Evolutionary conservation across 495 filamentous ascomycete species (phyloP).

Genomic region (Hypoxylon crocopeplum): DNA sequence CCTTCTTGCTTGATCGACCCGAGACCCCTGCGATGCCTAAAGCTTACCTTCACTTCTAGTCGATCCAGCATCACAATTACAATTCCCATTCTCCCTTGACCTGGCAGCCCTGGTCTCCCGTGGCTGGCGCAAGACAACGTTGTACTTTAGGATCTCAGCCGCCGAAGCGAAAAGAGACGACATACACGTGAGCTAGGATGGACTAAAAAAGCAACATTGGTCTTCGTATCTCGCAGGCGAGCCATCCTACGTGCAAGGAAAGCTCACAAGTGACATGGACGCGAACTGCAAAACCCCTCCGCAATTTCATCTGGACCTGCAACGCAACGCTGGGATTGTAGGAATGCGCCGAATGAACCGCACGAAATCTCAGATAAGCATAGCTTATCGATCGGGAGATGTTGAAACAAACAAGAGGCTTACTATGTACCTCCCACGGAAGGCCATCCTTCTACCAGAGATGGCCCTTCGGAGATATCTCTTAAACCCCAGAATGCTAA

Average conservation of each 20-base stretch:
- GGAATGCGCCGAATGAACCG: constrained; percentile 8
- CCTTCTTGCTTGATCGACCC: constrained; percentile 25
- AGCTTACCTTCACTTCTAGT: constrained; percentile 8
- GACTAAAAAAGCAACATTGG: constrained; percentile 14
- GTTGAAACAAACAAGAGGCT: constrained; percentile 20
- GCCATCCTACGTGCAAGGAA: constrained; percentile 7
- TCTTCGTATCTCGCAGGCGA: constrained; percentile 9
- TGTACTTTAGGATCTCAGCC: constrained; percentile 12
- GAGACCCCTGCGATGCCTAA: constrained; percentile 18
- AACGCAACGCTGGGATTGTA: constrained; percentile 28
- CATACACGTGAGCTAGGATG: constrained; percentile 1
- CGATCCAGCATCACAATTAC: constrained; percentile 11
- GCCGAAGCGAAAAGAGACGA: constrained; percentile 4
- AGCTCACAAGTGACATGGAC: constrained; percentile 21
- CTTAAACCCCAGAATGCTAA: constrained; percentile 7
- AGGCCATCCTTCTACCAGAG: constrained; percentile 23
- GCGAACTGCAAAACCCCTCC: constrained; percentile 29
- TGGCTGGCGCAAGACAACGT: constrained; percentile 6
- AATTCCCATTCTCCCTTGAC: neutral
- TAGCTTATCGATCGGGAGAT: constrained; percentile 22
- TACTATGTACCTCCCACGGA: constrained; percentile 24
- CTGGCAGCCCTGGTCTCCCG: neutral
- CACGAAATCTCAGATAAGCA: constrained; percentile 4
- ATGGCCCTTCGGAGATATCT: constrained; percentile 15
- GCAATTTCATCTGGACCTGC: constrained; percentile 31